Evolutionary conservation across 441 rosid genomes (phyloP).

Genomic region (Metrosideros polymorpha): DNA sequence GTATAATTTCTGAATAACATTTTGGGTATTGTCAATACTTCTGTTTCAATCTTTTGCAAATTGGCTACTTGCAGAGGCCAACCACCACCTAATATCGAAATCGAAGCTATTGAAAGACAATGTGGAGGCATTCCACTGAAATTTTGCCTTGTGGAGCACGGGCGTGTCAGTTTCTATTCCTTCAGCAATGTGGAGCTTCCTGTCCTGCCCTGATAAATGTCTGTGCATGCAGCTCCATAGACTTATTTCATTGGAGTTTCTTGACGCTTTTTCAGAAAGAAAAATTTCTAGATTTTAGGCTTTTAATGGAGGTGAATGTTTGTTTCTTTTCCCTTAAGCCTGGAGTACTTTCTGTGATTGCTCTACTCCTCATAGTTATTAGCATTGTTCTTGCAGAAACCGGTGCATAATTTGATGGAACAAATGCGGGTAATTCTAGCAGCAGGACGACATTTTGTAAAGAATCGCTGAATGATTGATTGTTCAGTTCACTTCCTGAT

Average conservation of each 20-base stretch:
- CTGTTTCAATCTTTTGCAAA: neutral
- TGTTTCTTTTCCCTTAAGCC: neutral
- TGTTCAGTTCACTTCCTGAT: neutral
- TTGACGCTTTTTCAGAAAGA: neutral
- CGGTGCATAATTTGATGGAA: neutral
- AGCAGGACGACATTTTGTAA: neutral
- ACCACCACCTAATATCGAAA: conserved; percentile 45
- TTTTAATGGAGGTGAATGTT: neutral
- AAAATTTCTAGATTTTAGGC: neutral
- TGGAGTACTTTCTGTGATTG: neutral
- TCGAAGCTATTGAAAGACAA: conserved; percentile 38
- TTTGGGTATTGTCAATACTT: neutral
- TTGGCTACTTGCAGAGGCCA: conserved; percentile 23
- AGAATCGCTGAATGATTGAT: neutral
- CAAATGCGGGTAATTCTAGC: neutral
- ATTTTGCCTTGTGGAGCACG: conserved; percentile 54
- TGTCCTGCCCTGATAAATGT: conserved; percentile 28
- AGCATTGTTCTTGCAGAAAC: neutral
- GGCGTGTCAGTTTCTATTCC: conserved; percentile 63
- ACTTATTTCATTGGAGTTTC: neutral
- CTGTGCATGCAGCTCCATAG: neutral
- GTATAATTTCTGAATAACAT: neutral
- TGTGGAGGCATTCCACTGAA: conserved; percentile 29
- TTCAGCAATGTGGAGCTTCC: conserved; percentile 39
- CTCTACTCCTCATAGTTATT: neutral